Conservation (phyloP, 345 rosid species). For the Hevea brasiliensis region DNA sequence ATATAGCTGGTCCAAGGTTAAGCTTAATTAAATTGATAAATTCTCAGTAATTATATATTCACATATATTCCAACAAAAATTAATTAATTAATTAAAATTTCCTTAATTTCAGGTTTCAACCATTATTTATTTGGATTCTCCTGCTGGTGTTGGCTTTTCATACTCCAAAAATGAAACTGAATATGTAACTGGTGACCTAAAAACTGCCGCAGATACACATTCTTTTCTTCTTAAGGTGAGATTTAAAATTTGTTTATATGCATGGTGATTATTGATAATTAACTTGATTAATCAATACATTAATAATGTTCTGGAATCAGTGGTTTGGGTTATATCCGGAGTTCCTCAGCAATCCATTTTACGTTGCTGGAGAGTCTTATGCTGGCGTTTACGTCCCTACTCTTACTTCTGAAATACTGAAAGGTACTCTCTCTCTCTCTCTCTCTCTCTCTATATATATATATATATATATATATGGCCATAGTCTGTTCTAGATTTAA, state of each 20-base stretch:
- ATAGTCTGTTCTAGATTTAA: too few species aligned
- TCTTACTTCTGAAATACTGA: slow-evolving; percentile 33
- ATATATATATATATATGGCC: too few species aligned
- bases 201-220: slow-evolving; percentile 50
- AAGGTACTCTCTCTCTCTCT: slow-evolving; percentile 26
- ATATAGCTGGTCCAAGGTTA: slow-evolving; percentile 53
- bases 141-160: slow-evolving; percentile 58
- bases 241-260: background rate
- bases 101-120: slow-evolving; percentile 41
- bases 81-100: background rate
- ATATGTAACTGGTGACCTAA: slow-evolving; percentile 37
- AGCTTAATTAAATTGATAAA: too few species aligned
- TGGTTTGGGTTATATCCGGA: slow-evolving; percentile 49
- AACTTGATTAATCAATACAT: too few species aligned
- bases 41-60: background rate
- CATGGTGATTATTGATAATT: too few species aligned
- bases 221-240: slow-evolving; percentile 51
- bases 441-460: too few species aligned
- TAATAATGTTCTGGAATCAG: slow-evolving; percentile 7
- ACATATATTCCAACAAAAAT: too few species aligned
- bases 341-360: slow-evolving; percentile 42
- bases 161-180: slow-evolving; percentile 32
- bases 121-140: slow-evolving; percentile 61
- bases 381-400: slow-evolving; percentile 50
- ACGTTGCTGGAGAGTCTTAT: slow-evolving; percentile 48